Evolutionary conservation across 83 land plant species (phyloP).

Genomic region (Isoetes engelmannii): DNA sequence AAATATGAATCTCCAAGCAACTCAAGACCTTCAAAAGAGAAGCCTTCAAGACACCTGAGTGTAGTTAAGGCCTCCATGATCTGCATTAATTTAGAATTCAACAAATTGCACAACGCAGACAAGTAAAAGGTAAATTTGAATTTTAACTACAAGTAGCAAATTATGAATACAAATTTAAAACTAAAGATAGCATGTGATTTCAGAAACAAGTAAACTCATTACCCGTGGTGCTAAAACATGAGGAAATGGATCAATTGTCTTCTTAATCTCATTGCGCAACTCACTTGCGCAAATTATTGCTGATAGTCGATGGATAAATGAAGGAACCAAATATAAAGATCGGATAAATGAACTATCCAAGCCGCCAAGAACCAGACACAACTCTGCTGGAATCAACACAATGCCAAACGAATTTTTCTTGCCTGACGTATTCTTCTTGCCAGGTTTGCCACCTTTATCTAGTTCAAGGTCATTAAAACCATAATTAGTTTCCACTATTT

Average conservation of each 20-base stretch:
- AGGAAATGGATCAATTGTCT: constrained; percentile 17
- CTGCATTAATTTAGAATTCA: constrained; percentile 25
- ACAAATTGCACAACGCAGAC: background rate
- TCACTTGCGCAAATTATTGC: constrained; percentile 71
- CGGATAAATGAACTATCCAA: constrained; percentile 43
- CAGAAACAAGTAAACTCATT: constrained; percentile 5
- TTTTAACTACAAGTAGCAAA: background rate
- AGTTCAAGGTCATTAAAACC: too few relatives aligned
- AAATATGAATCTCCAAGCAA: constrained; percentile 88
- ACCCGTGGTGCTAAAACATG: constrained; percentile 53
- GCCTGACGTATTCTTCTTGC: background rate
- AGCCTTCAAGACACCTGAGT: constrained; percentile 60
- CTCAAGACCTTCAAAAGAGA: constrained; percentile 82
- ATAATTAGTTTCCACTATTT: too few relatives aligned
- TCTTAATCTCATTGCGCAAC: constrained; percentile 50
- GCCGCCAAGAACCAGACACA: constrained; percentile 44
- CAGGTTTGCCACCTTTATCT: background rate
- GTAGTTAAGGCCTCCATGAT: constrained; percentile 87
- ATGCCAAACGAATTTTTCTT: background rate
- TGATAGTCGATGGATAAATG: constrained; percentile 71
- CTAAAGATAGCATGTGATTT: background rate
- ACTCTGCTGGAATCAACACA: constrained; percentile 84
- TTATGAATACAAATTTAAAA: background rate
- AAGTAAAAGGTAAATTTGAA: too few relatives aligned
- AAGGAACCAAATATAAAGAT: constrained; percentile 74